Evolutionary conservation across 768 basidiomycete species (phyloP).

Genomic region (Rhodotorula toruloides): DNA sequence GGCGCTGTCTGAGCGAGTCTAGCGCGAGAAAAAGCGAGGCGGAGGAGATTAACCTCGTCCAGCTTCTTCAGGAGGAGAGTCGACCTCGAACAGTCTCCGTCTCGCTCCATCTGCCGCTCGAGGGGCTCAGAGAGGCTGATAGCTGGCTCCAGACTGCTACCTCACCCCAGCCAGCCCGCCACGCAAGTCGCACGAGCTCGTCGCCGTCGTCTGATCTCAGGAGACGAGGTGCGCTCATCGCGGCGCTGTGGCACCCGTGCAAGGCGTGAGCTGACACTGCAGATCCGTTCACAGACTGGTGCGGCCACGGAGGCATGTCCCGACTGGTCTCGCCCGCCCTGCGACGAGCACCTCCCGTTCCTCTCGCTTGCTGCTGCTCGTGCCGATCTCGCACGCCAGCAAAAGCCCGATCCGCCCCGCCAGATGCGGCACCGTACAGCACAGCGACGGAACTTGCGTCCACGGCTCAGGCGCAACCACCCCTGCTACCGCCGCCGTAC

Average conservation of each 20-base stretch:
- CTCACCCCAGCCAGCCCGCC: too few species aligned
- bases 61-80: too few species aligned
- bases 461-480: background rate
- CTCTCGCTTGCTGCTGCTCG: background rate
- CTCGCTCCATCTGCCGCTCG: too few species aligned
- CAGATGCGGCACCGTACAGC: background rate
- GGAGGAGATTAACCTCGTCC: too few species aligned
- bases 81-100: too few species aligned
- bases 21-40: too few species aligned
- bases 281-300: background rate
- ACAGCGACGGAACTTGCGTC: too few species aligned
- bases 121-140: too few species aligned
- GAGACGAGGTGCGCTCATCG: background rate
- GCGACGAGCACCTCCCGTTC: background rate
- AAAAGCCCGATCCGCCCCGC: background rate
- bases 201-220: background rate
- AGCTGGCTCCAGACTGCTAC: too few species aligned
- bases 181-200: too few species aligned
- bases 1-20: background rate
- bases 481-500: background rate
- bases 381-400: background rate
- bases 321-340: background rate
- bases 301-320: background rate
- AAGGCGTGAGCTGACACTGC: background rate
- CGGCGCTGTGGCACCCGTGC: background rate